Conservation (phyloP, 148 eudicot genomes). For the Camellia sinensis region DNA sequence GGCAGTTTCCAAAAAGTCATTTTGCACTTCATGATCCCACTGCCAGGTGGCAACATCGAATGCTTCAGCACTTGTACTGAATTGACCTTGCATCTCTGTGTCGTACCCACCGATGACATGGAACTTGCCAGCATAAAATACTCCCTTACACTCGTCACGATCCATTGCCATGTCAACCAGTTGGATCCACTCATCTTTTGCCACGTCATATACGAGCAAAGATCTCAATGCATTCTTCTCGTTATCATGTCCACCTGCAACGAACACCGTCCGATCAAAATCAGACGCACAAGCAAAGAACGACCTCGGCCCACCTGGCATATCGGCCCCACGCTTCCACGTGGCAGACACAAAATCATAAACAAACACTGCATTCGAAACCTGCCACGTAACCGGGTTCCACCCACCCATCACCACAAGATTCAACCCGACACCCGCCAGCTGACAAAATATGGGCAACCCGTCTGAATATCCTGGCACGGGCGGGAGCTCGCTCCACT, state of each 20-base stretch:
- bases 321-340: slow-evolving; percentile 65
- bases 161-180: slow-evolving; percentile 64
- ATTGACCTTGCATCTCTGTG: slow-evolving; percentile 58
- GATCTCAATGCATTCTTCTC: slow-evolving; percentile 67
- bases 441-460: slow-evolving; percentile 62
- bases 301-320: slow-evolving; percentile 59
- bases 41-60: slow-evolving; percentile 40
- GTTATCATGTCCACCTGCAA: slow-evolving; percentile 78
- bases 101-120: slow-evolving; percentile 76
- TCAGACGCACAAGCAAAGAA: slow-evolving; percentile 69
- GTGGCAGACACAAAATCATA: slow-evolving; percentile 47
- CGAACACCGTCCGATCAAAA: slow-evolving; percentile 37
- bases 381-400: slow-evolving; percentile 58
- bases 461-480: slow-evolving; percentile 43
- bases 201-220: slow-evolving; percentile 56
- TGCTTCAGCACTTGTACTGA: slow-evolving; percentile 44
- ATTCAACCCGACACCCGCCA: slow-evolving; percentile 51
- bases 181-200: slow-evolving; percentile 42
- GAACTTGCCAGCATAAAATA: slow-evolving; percentile 58
- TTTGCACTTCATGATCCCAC: slow-evolving; percentile 43
- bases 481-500: slow-evolving; percentile 47
- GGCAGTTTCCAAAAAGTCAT: slow-evolving; percentile 33
- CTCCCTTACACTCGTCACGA: slow-evolving; percentile 63
- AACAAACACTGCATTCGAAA: slow-evolving; percentile 35
- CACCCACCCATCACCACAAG: slow-evolving; percentile 76